Conservation (phyloP, 495 filamentous ascomycete species). For the Neurospora sp. region DNA sequence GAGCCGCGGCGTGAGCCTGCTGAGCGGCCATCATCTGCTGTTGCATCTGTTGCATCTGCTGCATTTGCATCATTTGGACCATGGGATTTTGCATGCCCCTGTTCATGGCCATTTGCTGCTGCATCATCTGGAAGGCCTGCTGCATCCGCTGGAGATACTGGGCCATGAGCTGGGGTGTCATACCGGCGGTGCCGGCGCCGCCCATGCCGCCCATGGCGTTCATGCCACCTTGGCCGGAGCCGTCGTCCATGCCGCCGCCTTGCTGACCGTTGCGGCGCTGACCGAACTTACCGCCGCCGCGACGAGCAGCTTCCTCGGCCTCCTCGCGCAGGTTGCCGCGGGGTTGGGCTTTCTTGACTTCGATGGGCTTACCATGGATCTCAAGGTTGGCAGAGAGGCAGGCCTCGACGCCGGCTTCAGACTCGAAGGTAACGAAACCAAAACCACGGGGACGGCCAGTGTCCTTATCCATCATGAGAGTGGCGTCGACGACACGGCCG, state of each 20-base stretch:
- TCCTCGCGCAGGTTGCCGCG: constrained; percentile 90
- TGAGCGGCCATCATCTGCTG: constrained; percentile 42
- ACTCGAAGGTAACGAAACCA: constrained; percentile 98
- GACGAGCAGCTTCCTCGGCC: constrained; percentile 63
- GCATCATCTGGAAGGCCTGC: constrained; percentile 89
- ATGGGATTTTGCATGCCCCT: constrained; percentile 55
- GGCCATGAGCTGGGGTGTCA: constrained; percentile 95
- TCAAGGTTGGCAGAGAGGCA: constrained; percentile 70
- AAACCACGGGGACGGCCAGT: constrained; percentile 92
- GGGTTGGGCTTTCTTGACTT: constrained; percentile 96
- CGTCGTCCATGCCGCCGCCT: constrained; percentile 2
- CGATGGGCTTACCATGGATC: constrained; percentile 90
- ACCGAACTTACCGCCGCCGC: constrained; percentile 35
- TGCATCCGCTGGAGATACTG: constrained; percentile 98
- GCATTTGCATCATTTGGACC: constrained; percentile 53
- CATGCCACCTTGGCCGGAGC: neutral
- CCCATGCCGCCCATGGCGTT: constrained; percentile 20
- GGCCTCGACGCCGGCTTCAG: constrained; percentile 86
- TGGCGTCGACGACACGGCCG: constrained; percentile 91
- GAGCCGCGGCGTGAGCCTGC: constrained; percentile 21
- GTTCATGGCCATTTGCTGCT: constrained; percentile 65
- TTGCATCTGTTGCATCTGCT: constrained; percentile 80
- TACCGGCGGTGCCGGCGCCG: constrained; percentile 42
- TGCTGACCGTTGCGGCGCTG: constrained; percentile 23
- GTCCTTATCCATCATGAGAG: constrained; percentile 99